Percentiles rank a stretch among this genome's conserved stretches.
Evolutionary conservation across 2,329 filamentous ascomycete species (phyloP).

Genomic region (Phyllosticta citriasiana): DNA sequence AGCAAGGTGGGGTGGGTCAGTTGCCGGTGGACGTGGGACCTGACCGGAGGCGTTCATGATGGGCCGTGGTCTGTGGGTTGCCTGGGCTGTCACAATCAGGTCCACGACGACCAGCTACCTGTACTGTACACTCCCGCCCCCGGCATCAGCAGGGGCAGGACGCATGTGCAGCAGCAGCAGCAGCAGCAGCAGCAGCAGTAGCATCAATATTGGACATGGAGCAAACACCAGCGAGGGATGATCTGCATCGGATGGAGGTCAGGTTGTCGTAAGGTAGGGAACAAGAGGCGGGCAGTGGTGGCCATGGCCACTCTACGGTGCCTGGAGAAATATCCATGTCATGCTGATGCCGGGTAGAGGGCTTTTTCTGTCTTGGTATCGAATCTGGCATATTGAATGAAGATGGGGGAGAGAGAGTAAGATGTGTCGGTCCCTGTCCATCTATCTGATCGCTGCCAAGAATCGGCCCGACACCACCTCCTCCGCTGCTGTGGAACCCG

Average conservation of each 20-base stretch:
- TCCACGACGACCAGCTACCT: background rate
- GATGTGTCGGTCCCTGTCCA: too few species aligned
- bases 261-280: too few species aligned
- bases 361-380: too few species aligned
- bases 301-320: too few species aligned
- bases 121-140: background rate
- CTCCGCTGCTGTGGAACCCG: background rate
- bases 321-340: too few species aligned
- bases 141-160: background rate
- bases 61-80: background rate
- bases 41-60: background rate
- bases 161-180: background rate
- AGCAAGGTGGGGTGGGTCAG: conserved; percentile 4
- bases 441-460: background rate
- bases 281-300: too few species aligned
- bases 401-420: too few species aligned
- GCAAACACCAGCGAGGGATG: background rate
- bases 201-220: background rate
- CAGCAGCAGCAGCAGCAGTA: background rate
- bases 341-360: too few species aligned
- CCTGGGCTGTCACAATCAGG: background rate
- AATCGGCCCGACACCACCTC: background rate
- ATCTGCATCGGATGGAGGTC: background rate
- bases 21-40: background rate
- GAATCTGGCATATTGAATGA: too few species aligned